These are phyloP conservation scores for Penicillium chermesinum DNA, from an alignment of 495 filamentous ascomycete species.

Conservation along the genomic window DNA sequence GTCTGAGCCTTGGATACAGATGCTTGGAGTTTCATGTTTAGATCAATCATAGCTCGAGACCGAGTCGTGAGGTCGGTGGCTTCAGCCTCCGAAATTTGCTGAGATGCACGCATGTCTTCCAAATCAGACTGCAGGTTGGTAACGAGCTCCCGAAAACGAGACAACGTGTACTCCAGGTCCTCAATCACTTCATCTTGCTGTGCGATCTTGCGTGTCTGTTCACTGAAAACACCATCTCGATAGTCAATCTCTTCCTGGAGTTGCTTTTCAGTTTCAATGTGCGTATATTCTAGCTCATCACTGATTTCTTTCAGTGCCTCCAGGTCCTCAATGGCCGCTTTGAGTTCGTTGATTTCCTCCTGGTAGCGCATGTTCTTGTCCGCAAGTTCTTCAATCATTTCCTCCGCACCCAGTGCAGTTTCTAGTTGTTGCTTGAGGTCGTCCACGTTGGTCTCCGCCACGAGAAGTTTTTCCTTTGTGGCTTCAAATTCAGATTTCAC, in stretches of 20 bases:
- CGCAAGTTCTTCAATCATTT: constrained; percentile 88
- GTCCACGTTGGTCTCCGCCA: constrained; percentile 71
- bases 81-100: constrained; percentile 87
- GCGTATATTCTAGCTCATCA: constrained; percentile 90
- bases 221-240: constrained; percentile 68
- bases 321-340: constrained; percentile 74
- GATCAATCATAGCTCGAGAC: constrained; percentile 89
- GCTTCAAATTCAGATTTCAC: constrained; percentile 67
- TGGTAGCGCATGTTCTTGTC: constrained; percentile 76
- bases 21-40: constrained; percentile 87
- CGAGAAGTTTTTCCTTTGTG: constrained; percentile 64
- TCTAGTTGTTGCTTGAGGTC: constrained; percentile 90
- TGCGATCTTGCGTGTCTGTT: constrained; percentile 59
- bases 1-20: constrained; percentile 86
- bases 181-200: constrained; percentile 71
- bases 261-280: constrained; percentile 87
- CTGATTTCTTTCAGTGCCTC: constrained; percentile 85
- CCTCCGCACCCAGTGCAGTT: constrained; percentile 76
- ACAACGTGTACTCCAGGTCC: constrained; percentile 84
- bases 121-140: constrained; percentile 79
- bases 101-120: constrained; percentile 84
- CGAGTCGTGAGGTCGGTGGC: constrained; percentile 78
- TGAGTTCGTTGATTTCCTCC: constrained; percentile 78
- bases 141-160: constrained; percentile 82
- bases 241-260: constrained; percentile 90